phyloP scores from a whole-genome alignment of 1,284 basidiomycete genomes.

The Mycosarcoma mackinlayi region DNA sequence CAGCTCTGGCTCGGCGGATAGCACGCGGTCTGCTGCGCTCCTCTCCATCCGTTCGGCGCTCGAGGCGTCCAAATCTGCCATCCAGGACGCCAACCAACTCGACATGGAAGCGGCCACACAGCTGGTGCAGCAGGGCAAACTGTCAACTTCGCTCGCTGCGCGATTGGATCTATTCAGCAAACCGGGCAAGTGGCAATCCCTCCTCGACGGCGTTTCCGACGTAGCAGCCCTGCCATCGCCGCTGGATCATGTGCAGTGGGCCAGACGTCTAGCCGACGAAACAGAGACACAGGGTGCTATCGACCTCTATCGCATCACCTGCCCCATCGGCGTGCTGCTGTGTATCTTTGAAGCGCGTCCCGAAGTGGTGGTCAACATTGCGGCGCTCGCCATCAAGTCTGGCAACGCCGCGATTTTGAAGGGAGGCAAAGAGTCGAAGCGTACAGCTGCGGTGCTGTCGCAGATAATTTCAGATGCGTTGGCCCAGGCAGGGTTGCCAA shows the following conservation, averaged over 20 bases:
- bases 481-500: constrained; percentile 74
- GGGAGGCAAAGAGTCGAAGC: constrained; percentile 61
- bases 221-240: constrained; percentile 88
- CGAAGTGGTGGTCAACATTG: constrained; percentile 98
- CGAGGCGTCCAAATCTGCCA: constrained; percentile 41
- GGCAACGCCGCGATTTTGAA: constrained; percentile 73
- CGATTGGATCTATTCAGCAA: constrained; percentile 83
- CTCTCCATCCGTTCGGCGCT: constrained; percentile 50
- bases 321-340: constrained; percentile 94
- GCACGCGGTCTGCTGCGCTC: constrained; percentile 44
- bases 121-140: constrained; percentile 83
- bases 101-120: constrained; percentile 73
- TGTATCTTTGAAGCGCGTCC: constrained; percentile 98
- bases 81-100: constrained; percentile 52
- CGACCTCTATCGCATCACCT: constrained; percentile 91
- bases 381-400: constrained; percentile 93
- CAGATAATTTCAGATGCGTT: constrained; percentile 81
- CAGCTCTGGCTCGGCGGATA: constrained; percentile 40
- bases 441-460: constrained; percentile 50
- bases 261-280: constrained; percentile 78
- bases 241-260: constrained; percentile 86
- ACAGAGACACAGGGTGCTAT: constrained; percentile 73
- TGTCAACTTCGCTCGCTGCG: constrained; percentile 83
- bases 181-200: constrained; percentile 90
- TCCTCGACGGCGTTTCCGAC: constrained; percentile 89